Conservation (phyloP, 257 asterid genomes). For the Petunia secreta region DNA sequence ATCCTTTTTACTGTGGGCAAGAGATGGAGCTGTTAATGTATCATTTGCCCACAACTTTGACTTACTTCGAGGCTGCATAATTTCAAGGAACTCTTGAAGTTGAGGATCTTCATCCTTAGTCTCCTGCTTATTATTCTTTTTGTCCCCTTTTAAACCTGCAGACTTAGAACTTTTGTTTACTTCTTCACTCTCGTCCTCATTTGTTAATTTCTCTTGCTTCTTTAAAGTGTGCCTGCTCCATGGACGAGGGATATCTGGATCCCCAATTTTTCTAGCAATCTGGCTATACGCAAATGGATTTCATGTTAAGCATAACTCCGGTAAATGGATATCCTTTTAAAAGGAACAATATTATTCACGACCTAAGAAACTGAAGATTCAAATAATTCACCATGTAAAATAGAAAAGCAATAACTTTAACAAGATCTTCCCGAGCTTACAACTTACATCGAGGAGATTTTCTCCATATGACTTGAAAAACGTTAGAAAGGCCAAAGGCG, state of each 20-base stretch:
- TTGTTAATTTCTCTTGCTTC: constrained; percentile 48
- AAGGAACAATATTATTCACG: neutral
- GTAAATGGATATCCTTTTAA: neutral
- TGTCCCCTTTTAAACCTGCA: constrained; percentile 43
- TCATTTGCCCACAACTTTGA: constrained; percentile 97
- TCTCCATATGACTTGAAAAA: neutral
- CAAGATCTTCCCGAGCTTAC: neutral
- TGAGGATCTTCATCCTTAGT: constrained; percentile 64
- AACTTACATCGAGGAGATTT: neutral
- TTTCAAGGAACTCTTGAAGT: constrained; percentile 82
- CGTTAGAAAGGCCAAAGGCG: neutral
- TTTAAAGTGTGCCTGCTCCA: constrained; percentile 87
- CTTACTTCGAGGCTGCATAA: constrained; percentile 80
- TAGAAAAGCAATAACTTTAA: neutral
- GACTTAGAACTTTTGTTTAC: constrained; percentile 39
- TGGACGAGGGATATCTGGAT: constrained; percentile 83
- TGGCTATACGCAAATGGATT: constrained; percentile 44
- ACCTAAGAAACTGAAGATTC: neutral
- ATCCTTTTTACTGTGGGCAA: constrained; percentile 38
- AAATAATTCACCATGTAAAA: neutral
- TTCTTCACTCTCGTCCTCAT: constrained; percentile 42
- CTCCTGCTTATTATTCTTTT: constrained; percentile 46
- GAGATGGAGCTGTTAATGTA: constrained; percentile 57
- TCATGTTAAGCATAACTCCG: neutral
- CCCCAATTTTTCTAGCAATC: constrained; percentile 93